Evolutionary conservation across 2,329 filamentous ascomycete species (phyloP).

Genomic region (Cordyceps sp.): DNA sequence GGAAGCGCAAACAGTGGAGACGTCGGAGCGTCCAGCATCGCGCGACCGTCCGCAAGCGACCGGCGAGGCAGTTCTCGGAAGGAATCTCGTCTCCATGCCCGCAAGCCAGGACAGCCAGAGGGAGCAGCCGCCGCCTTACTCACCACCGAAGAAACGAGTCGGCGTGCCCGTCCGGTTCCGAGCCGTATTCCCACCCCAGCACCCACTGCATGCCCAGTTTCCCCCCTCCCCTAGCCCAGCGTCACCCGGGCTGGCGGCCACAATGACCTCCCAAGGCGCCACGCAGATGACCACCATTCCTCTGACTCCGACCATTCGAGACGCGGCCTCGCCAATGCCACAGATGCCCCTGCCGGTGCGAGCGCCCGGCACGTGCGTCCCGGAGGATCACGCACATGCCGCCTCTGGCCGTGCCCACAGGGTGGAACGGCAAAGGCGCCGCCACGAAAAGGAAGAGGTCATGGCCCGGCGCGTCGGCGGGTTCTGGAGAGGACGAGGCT

Average conservation of each 20-base stretch:
- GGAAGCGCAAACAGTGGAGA: conserved; percentile 3
- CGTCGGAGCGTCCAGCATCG: not conserved
- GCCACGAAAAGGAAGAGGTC: conserved; percentile 49
- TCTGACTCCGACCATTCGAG: conserved; percentile 23
- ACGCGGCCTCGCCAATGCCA: conserved; percentile 6
- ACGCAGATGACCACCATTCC: conserved; percentile 45
- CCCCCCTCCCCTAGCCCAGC: conserved; percentile 43
- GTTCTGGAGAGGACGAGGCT: conserved; percentile 49
- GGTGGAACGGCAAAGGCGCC: conserved; percentile 33
- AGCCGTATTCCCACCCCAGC: conserved; percentile 40
- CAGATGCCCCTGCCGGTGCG: conserved; percentile 22
- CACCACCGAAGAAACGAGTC: conserved; percentile 24
- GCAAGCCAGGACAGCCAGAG: too few relatives aligned
- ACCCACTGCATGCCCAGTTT: conserved; percentile 27
- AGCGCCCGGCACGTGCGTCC: conserved; percentile 26
- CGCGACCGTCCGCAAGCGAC: not conserved
- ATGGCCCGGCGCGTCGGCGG: conserved; percentile 39
- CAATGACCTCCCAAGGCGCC: conserved; percentile 45
- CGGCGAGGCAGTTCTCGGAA: conserved; percentile 13
- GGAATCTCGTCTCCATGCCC: conserved; percentile 17
- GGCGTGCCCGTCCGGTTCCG: conserved; percentile 29
- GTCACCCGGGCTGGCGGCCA: conserved; percentile 43
- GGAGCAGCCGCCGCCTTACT: conserved; percentile 39
- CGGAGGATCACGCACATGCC: conserved; percentile 24
- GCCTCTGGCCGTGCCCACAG: conserved; percentile 24